Conservation (phyloP, 202 grass and related monocot genomes). For the Zizania palustris region DNA sequence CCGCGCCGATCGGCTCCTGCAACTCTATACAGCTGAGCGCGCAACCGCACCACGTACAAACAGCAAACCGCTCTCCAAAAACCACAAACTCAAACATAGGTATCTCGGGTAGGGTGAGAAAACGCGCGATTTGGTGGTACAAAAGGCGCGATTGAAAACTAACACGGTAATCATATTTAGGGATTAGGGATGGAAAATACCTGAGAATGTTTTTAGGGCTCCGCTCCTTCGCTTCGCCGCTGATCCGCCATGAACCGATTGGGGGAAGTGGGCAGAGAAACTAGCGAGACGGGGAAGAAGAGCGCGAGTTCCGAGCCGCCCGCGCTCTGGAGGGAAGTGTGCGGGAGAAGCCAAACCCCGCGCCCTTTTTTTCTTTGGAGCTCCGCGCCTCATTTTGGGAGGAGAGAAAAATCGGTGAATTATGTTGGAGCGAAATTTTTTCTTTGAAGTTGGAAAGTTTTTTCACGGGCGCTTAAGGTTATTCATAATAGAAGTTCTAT, state of each 20-base stretch:
- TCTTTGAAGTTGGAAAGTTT: neutral
- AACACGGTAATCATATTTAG: neutral
- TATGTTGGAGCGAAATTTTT: neutral
- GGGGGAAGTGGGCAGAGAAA: neutral
- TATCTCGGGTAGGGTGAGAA: neutral
- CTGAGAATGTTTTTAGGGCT: neutral
- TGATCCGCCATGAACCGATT: slow-evolving; percentile 33
- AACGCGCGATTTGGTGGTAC: neutral
- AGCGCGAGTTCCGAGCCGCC: neutral
- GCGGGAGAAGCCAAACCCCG: slow-evolving; percentile 21
- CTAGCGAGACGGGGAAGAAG: neutral
- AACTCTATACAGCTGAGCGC: neutral
- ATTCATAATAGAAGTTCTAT: no score
- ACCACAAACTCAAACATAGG: neutral
- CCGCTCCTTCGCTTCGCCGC: neutral
- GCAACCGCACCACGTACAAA: neutral
- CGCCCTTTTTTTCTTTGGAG: neutral
- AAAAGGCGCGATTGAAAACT: neutral
- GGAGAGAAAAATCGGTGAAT: neutral
- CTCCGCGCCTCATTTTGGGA: neutral
- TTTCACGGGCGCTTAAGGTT: no score
- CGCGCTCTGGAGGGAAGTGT: slow-evolving; percentile 22
- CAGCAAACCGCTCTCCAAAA: neutral
- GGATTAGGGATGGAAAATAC: neutral
- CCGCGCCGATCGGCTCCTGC: neutral